Percentiles rank a stretch among this genome's conserved stretches.
Conservation (phyloP, 345 rosid species). For the Bruguiera parviflora region DNA sequence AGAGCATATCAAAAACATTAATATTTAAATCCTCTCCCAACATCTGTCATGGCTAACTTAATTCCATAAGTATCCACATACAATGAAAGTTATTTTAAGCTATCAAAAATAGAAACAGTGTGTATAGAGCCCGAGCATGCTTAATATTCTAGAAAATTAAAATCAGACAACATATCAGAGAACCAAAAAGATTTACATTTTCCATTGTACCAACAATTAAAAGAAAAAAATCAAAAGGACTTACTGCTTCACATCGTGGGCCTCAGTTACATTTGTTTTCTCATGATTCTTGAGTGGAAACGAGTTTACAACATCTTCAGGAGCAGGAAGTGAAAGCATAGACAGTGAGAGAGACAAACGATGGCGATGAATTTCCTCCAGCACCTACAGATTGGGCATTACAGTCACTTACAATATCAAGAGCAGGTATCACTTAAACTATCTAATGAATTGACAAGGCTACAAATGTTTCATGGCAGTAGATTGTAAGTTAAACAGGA, state of each 20-base stretch:
- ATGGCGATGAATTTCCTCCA: conserved; percentile 28
- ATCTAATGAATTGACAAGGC: neutral
- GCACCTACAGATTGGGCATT: conserved; percentile 9
- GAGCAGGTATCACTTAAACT: neutral
- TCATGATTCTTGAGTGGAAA: conserved; percentile 22
- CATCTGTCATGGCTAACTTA: too few species aligned
- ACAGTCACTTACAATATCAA: neutral
- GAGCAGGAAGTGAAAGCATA: conserved; percentile 22
- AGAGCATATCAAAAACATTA: too few species aligned
- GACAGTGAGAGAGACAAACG: conserved; percentile 19
- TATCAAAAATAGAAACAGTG: too few species aligned
- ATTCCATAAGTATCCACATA: too few species aligned
- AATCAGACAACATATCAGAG: too few species aligned
- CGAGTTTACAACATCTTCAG: conserved; percentile 24
- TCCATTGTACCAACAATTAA: neutral
- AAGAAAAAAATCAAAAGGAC: neutral
- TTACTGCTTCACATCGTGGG: conserved; percentile 17
- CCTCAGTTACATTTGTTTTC: conserved; percentile 9
- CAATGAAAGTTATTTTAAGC: too few species aligned
- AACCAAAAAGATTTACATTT: too few species aligned
- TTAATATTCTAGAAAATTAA: too few species aligned
- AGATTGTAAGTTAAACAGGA: neutral
- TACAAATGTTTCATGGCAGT: neutral
- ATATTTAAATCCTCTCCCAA: too few species aligned
- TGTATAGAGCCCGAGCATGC: too few species aligned